Base-by-base conservation (phyloP, 2,329 filamentous ascomycete genomes). In the Nothophoma quercina region DNA sequence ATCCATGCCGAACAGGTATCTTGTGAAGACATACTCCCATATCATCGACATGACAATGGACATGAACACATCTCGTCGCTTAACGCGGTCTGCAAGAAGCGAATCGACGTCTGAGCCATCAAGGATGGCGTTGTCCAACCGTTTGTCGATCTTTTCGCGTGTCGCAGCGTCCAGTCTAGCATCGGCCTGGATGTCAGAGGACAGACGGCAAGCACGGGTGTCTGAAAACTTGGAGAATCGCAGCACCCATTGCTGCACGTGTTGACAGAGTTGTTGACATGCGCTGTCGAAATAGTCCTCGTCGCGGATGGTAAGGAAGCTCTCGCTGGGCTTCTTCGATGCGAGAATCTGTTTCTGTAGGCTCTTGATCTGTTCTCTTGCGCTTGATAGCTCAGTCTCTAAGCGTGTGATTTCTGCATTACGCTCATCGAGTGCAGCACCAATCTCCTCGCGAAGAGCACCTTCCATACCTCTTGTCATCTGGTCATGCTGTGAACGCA, bases 31-130 rank as follows among this genome's bases (percentile, higher is more conserved):
- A 70, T 96, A 97, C 75, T 99, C 95, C 93, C 93, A 99, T 43
- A 99, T 88, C 92, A 99, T 97, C 56, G 90, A 95, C 93, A 98
- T 98, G 49, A 93, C 91, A 75, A 99, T 92, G 29, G 92, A 95
- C 91, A 98, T 97, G 82, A 99, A 97, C 52, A 98, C 88, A 73
- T 98, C 93, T 55, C 93, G 87, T 56, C 95, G 88, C 68, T 85
- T 88, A 47, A 97, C 89, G 30, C 96, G 90, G 73, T 99, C 93
- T 61, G 85, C 84, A 40, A 99, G 87, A 69, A 96, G 95, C 51
- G 82, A 80, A 75, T 98, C 92, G 58, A 96, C 92, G 70, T 98
- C 93, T 36, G 91, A 91, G 57, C 93, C 95, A 76, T 99, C 96
- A 21, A 99, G 83, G 46, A 99, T 87, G 56, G 91, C 87, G 74